phyloP scores from a whole-genome alignment of 768 basidiomycete species.

The Trametes meyenii region DNA sequence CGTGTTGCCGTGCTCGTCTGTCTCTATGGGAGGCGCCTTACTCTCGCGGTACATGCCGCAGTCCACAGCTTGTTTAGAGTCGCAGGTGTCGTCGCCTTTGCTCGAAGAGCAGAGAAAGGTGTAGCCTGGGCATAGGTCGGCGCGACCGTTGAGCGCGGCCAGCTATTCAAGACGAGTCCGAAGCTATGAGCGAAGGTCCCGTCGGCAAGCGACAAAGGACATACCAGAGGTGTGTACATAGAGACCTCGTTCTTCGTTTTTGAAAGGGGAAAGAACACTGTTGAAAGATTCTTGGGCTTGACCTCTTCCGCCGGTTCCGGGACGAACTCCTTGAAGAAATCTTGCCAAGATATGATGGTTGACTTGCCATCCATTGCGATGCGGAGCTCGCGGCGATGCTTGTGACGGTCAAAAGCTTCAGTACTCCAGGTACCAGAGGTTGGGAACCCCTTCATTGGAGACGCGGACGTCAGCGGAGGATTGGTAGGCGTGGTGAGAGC shows the following conservation, averaged over 20 bases:
- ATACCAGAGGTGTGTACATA: neutral
- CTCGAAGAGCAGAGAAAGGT: neutral
- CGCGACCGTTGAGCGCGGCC: neutral
- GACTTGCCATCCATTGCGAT: neutral
- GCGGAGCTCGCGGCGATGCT: neutral
- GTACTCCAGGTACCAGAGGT: neutral
- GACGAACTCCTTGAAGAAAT: neutral
- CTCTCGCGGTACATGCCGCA: neutral
- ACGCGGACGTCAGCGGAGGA: neutral
- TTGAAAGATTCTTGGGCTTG: neutral
- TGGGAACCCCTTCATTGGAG: neutral
- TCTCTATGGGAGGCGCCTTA: neutral
- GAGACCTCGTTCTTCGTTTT: neutral
- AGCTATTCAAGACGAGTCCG: neutral
- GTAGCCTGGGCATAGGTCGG: neutral
- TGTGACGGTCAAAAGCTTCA: neutral
- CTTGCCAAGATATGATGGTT: neutral
- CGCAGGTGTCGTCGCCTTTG: neutral
- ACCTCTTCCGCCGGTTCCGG: neutral
- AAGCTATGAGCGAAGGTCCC: neutral
- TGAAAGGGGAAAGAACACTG: neutral
- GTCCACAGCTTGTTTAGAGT: neutral
- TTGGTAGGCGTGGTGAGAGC: no score
- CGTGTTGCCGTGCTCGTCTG: neutral
- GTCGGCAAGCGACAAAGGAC: neutral